Evolutionary conservation across 2,329 filamentous ascomycete genomes (phyloP).

Genomic region (Arthroderma sp.): DNA sequence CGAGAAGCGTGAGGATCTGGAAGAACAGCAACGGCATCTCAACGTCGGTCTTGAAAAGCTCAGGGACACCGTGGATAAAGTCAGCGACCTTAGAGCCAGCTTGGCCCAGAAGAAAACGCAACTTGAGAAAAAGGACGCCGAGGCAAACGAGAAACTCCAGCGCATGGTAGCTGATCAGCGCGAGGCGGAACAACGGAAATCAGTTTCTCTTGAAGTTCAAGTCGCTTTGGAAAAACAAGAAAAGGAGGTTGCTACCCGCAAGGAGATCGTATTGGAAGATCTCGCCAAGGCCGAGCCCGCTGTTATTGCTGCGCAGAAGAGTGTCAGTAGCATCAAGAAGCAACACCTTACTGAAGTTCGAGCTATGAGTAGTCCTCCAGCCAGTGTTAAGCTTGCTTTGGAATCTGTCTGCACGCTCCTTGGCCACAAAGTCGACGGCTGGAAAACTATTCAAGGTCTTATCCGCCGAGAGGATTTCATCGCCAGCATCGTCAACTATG

Average conservation of each 20-base stretch:
- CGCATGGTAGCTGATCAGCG: conserved; percentile 94
- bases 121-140: conserved; percentile 81
- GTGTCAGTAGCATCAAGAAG: conserved; percentile 96
- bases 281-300: conserved; percentile 85
- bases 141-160: conserved; percentile 94
- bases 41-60: conserved; percentile 98
- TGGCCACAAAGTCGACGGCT: conserved; percentile 77
- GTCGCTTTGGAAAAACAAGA: conserved; percentile 78
- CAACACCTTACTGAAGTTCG: conserved; percentile 95
- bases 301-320: conserved; percentile 82
- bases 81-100: conserved; percentile 78
- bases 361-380: conserved; percentile 87
- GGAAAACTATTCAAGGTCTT: conserved; percentile 81
- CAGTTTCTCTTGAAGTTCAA: conserved; percentile 78
- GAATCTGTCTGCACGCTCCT: conserved; percentile 94
- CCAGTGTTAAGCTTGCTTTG: conserved; percentile 78
- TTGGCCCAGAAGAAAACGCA: conserved; percentile 90
- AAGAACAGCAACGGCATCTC: conserved; percentile 95
- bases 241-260: conserved; percentile 67
- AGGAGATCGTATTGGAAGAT: conserved; percentile 74
- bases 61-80: conserved; percentile 91
- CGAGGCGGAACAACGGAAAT: conserved; percentile 84
- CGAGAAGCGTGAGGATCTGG: conserved; percentile 94
- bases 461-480: conserved; percentile 94
- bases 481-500: conserved; percentile 90